Conservation (phyloP, 2,329 filamentous ascomycete genomes). For the Xylaria sp. region DNA sequence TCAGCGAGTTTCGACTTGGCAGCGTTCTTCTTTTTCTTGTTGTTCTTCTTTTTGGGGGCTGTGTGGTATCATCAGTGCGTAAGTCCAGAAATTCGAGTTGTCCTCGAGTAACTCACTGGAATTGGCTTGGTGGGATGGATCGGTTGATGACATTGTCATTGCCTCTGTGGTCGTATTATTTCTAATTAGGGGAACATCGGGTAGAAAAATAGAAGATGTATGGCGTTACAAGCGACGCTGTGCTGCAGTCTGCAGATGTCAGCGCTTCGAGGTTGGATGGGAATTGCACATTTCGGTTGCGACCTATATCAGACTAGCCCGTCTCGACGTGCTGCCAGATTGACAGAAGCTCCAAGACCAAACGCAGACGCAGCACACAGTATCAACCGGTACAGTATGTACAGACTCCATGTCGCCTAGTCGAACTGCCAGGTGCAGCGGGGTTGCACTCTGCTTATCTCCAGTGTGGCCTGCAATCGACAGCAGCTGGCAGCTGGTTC, state of each 20-base stretch:
- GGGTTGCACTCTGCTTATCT: conserved; percentile 20
- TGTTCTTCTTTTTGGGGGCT: conserved; percentile 66
- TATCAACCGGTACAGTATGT: neutral
- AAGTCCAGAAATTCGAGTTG: conserved; percentile 27
- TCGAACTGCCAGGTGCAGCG: conserved; percentile 36
- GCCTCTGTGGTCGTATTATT: conserved; percentile 25
- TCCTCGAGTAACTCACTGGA: conserved; percentile 44
- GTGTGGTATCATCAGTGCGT: conserved; percentile 41
- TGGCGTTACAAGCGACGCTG: conserved; percentile 22
- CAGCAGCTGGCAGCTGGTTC: conserved; percentile 23
- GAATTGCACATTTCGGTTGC: conserved; percentile 35
- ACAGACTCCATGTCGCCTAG: no score
- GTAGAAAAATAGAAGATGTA: conserved; percentile 8
- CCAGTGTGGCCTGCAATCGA: neutral
- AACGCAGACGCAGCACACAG: conserved; percentile 5
- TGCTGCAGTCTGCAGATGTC: conserved; percentile 41
- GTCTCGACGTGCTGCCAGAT: conserved; percentile 31
- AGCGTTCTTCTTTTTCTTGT: conserved; percentile 68
- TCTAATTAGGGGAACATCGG: conserved; percentile 31
- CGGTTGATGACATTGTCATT: conserved; percentile 49
- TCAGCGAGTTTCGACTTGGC: conserved; percentile 57
- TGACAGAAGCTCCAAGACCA: conserved; percentile 32
- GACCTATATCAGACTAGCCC: conserved; percentile 21
- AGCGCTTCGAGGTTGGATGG: conserved; percentile 37
- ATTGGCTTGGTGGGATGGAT: conserved; percentile 46